These are phyloP conservation scores for Lecanicillium sp. DNA, from an alignment of 2,329 filamentous ascomycete genomes.

Conservation along the genomic window DNA sequence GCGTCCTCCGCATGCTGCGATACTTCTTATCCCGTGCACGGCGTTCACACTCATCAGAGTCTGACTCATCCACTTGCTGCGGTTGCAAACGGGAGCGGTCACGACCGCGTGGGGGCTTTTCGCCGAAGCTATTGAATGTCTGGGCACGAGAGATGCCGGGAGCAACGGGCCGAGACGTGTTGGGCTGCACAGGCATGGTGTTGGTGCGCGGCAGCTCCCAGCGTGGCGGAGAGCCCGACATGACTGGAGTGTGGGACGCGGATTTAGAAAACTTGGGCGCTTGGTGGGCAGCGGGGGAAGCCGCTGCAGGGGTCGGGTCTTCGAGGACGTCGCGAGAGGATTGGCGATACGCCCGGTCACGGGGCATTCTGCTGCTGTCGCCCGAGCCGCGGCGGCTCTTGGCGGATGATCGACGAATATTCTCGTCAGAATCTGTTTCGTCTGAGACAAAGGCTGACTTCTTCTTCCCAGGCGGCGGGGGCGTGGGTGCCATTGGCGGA, in stretches of 20 bases:
- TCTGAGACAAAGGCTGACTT: conserved; percentile 19
- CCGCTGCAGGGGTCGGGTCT: conserved; percentile 19
- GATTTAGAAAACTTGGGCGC: conserved; percentile 17
- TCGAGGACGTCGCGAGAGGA: conserved; percentile 24
- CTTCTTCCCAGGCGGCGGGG: conserved; percentile 21
- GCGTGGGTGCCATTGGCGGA: conserved; percentile 26
- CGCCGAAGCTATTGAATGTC: conserved; percentile 22
- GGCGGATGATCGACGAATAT: conserved; percentile 23
- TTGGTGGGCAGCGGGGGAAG: conserved; percentile 23
- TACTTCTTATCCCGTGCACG: conserved; percentile 23
- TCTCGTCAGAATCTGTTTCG: conserved; percentile 19
- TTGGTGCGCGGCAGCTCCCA: conserved; percentile 22
- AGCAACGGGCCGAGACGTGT: conserved; percentile 18
- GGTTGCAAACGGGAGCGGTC: conserved; percentile 27
- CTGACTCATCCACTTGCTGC: conserved; percentile 25
- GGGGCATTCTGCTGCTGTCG: conserved; percentile 14
- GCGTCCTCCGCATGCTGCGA: conserved; percentile 26
- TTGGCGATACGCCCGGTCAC: conserved; percentile 23
- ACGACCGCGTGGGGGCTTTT: conserved; percentile 26
- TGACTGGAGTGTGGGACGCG: conserved; percentile 16
- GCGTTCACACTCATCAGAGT: conserved; percentile 25
- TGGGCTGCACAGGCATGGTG: conserved; percentile 25
- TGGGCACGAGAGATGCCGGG: conserved; percentile 23
- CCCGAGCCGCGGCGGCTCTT: conserved; percentile 25
- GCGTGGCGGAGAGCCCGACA: conserved; percentile 25